These are phyloP conservation scores for Entrophospora sp. DNA, from an alignment of 192 early-diverging fungal genomes.

Conservation along the genomic window DNA sequence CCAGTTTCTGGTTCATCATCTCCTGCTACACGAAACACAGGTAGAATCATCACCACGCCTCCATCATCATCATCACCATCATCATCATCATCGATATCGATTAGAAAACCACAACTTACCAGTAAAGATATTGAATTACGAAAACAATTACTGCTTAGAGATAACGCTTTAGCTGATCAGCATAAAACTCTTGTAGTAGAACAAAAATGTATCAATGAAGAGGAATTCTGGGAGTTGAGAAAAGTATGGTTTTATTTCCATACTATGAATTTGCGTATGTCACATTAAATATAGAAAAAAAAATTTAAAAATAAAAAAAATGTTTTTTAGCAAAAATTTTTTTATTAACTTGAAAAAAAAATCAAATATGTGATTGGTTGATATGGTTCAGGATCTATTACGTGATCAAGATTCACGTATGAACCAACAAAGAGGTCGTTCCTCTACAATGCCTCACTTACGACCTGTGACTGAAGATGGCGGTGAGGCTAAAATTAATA, in stretches of 20 bases:
- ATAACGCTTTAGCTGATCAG: background rate
- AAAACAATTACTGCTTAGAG: background rate
- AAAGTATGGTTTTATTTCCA: conserved; percentile 36
- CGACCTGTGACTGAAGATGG: conserved; percentile 59
- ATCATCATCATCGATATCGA: too few relatives aligned
- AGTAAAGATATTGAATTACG: background rate
- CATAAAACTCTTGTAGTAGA: conserved; percentile 5
- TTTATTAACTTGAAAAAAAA: too few relatives aligned
- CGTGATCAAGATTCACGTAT: conserved; percentile 60
- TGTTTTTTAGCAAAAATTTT: conserved; percentile 17
- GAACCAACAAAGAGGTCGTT: conserved; percentile 72
- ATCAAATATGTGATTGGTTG: background rate
- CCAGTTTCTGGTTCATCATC: conserved; percentile 2
- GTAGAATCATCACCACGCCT: conserved; percentile 26
- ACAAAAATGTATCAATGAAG: conserved; percentile 43
- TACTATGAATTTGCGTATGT: too few relatives aligned
- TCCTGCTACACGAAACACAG: background rate
- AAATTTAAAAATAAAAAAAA: too few relatives aligned
- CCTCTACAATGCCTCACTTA: conserved; percentile 62
- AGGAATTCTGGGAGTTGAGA: conserved; percentile 91
- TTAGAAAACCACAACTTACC: conserved; percentile 26
- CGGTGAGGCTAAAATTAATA: conserved; percentile 71
- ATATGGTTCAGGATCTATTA: conserved; percentile 42
- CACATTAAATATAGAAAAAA: too few relatives aligned
- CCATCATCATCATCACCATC: too few relatives aligned